Evolutionary conservation across 2,329 filamentous ascomycete species (phyloP), one percentile per base, ranked within the genome.

Genomic region (Acephala macrosclerotiorum): DNA sequence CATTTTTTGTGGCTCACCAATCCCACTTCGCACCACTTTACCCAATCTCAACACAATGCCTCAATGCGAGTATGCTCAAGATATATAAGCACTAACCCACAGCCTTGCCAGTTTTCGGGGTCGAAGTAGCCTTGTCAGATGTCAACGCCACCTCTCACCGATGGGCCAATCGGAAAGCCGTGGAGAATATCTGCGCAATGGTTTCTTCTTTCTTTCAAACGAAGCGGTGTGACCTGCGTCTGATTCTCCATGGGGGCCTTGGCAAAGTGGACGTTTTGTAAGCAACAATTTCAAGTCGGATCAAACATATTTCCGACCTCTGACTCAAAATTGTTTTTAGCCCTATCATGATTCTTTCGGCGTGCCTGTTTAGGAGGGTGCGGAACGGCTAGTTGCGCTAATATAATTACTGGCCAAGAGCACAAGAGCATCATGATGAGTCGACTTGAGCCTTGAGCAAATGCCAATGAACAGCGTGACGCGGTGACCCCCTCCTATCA

Each of bases 81-180:
- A 14, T 5, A n/a, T n/a, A 55, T 57, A 57, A 57, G 55, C 55
- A 57, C 55, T 38, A 38, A 57, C 8, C 22, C 25, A 29, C 58
- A 60, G 58, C 58, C 58, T 60, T 42, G 58, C 51, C 42, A 22
- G 58, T 14, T 18, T 29, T 45, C 38, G 57, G 36, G n/a, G 33
- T 42, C 9, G 45, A 40, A 40, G 33, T 33, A 57, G 55, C 55
- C 33, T 57, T 57, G 55, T 57, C 49, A 53, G 45, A 8, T 7
- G 49, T 53, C 25, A 29, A 33, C 49, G 2, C 45, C 45, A 49
- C 26, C 25, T 53, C 12, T 33, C 26, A 8, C 16, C 9, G 9
- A 16, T 18, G 49, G 12, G 26, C 49, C 25, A 53, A 53, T 53
- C 49, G 20, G 45, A 49, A 49, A 49, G 45, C 16, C n/a, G 20